These are phyloP conservation scores for Naegleria lovaniensis DNA, from an alignment of 208 protist species.

Conservation along the genomic window DNA sequence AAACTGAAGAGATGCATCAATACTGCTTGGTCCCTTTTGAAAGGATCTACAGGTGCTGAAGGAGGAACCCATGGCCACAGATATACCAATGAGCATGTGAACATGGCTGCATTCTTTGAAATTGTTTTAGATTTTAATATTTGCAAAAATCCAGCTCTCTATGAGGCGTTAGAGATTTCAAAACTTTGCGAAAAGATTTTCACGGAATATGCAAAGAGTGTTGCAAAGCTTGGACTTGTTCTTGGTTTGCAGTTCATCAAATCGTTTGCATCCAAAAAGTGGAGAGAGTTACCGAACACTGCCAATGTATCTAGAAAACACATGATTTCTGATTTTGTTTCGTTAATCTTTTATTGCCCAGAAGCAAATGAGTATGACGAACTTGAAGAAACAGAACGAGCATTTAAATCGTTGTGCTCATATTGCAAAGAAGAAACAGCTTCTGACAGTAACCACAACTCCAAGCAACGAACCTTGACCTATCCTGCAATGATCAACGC, in stretches of 20 bases:
- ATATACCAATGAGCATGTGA: background rate
- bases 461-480: background rate
- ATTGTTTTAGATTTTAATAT: background rate
- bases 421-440: background rate
- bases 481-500: background rate
- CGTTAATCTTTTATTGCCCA: background rate
- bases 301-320: background rate
- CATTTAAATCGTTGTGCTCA: background rate
- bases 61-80: background rate
- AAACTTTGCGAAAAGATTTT: background rate
- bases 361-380: background rate
- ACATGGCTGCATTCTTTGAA: background rate
- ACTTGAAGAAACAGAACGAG: background rate
- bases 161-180: background rate
- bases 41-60: background rate
- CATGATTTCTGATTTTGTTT: background rate
- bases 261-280: background rate
- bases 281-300: background rate
- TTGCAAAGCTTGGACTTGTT: background rate
- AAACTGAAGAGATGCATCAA: background rate
- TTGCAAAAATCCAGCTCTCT: background rate
- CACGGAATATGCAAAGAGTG: background rate
- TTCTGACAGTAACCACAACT: no score
- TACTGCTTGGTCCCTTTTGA: background rate
- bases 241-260: background rate